Conservation (phyloP, 2,329 filamentous ascomycete genomes). For the Fusarium oligoseptatum region DNA sequence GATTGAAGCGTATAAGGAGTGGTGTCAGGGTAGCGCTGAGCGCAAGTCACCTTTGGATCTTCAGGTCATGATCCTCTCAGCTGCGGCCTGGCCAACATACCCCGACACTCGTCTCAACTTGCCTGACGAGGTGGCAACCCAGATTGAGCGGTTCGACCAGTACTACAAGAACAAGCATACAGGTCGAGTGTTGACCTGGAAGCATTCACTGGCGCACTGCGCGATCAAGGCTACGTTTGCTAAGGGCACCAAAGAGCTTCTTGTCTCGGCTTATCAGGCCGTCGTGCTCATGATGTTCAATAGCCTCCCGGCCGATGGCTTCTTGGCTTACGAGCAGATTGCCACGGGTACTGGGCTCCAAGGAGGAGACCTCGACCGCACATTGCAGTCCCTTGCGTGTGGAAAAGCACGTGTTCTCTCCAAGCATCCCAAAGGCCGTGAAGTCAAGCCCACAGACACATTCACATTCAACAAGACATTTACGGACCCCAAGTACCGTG, state of each 20-base stretch:
- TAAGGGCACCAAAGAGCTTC: slow-evolving; percentile 85
- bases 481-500: slow-evolving; percentile 82
- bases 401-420: slow-evolving; percentile 86
- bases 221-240: slow-evolving; percentile 85
- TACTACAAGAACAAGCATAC: slow-evolving; percentile 94
- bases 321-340: slow-evolving; percentile 82
- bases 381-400: slow-evolving; percentile 94
- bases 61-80: slow-evolving; percentile 89
- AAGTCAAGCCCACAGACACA: slow-evolving; percentile 82
- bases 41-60: slow-evolving; percentile 69
- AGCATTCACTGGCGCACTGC: slow-evolving; percentile 92
- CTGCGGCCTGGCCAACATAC: slow-evolving; percentile 93
- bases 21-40: slow-evolving; percentile 65
- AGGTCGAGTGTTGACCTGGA: slow-evolving; percentile 89
- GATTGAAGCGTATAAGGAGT: slow-evolving; percentile 88
- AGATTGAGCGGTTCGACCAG: slow-evolving; percentile 83
- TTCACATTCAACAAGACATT: slow-evolving; percentile 88
- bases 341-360: slow-evolving; percentile 79
- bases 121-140: slow-evolving; percentile 79
- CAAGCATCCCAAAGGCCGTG: slow-evolving; percentile 87
- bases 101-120: slow-evolving; percentile 79
- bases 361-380: slow-evolving; percentile 85
- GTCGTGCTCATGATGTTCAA: slow-evolving; percentile 94
- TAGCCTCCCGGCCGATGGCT: slow-evolving; percentile 67
- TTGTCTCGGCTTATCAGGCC: slow-evolving; percentile 93